Percentiles rank a stretch among this genome's conserved stretches.
Conservation (phyloP, 805 yeast species). For the Komagataella kurtzmanii region DNA sequence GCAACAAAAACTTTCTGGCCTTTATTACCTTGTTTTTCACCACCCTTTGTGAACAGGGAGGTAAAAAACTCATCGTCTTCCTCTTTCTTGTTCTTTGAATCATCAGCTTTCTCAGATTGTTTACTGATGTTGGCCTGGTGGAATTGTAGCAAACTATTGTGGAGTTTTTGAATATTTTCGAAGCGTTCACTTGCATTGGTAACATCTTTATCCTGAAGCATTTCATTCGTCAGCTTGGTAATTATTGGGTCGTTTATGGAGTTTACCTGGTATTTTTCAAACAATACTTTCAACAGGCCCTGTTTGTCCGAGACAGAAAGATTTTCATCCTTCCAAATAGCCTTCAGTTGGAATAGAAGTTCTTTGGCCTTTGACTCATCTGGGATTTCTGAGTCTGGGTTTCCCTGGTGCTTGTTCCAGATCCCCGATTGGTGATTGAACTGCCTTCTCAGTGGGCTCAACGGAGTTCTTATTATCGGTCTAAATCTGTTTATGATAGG, state of each 20-base stretch:
- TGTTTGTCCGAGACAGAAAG: background rate
- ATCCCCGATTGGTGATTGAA: background rate
- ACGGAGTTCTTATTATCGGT: background rate
- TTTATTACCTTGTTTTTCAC: background rate
- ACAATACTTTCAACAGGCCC: background rate
- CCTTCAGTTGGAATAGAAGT: background rate
- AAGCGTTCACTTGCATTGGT: background rate
- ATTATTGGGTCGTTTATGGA: conserved; percentile 1
- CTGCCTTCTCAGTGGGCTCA: background rate
- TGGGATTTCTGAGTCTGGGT: background rate
- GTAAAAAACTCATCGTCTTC: background rate
- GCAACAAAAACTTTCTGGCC: background rate
- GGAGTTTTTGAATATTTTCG: conserved; percentile 1
- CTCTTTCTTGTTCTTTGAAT: background rate
- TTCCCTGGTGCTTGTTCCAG: background rate
- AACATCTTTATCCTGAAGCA: background rate
- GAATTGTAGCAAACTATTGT: background rate
- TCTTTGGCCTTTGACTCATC: background rate
- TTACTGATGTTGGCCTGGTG: background rate
- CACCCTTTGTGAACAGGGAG: background rate
- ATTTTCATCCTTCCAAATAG: conserved; percentile 1
- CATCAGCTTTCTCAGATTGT: background rate
- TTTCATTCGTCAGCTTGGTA: background rate
- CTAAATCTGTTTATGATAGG: background rate
- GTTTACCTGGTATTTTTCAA: background rate